Evolutionary conservation across 352 stramenopile genomes (phyloP), one percentile per base, ranked within the genome.

Genomic region (Globisporangium alternatum): DNA sequence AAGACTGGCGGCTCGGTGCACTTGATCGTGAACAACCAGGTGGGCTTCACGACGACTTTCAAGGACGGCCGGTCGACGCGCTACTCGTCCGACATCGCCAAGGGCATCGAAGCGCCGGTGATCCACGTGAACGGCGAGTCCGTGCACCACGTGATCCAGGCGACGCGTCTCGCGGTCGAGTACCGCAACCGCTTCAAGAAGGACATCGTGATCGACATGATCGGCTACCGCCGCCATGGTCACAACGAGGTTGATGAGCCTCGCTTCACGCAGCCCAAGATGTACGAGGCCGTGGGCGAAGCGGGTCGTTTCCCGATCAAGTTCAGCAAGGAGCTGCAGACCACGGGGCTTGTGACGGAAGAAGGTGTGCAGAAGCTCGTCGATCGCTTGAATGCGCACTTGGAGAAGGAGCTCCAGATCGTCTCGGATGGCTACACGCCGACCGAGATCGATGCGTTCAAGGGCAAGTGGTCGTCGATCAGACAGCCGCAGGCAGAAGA

Each of bases 221-320:
- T 92, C 56, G 85, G 76, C 19, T 97, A 88, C 70, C 84, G 90
- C 62, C 86, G 86, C 31, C 81, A 97, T 62, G 90, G 89, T 55
- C 89, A 97, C 82, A 97, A 97, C 64, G 90, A 97, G 70, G 79
- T 95, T 5, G 89, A 97, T 62, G 87, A 97, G 53, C 90, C 90
- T 15, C 79, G 83, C 19, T 93, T 97, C 67, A 97, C 90, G 47
- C 86, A 97, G 64, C 89, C 89, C 0, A 86, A 89, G 47, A 95
- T 96, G 88, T 96, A 97, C 67, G 73, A 80, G 22, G 75, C 74
- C 7, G 83, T 97, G 56, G 74, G 83, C 41, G 71, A 84, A 60
- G 70, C 82, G 2, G 81, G 74, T 21, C 81, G 78, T 22, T 90
- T 95, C 59, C 83, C 83, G 2, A 68, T 89, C 48, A 81, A 88